Evolutionary conservation across 805 yeast genomes (phyloP).

Genomic region (Monosporozyma siamensis): DNA sequence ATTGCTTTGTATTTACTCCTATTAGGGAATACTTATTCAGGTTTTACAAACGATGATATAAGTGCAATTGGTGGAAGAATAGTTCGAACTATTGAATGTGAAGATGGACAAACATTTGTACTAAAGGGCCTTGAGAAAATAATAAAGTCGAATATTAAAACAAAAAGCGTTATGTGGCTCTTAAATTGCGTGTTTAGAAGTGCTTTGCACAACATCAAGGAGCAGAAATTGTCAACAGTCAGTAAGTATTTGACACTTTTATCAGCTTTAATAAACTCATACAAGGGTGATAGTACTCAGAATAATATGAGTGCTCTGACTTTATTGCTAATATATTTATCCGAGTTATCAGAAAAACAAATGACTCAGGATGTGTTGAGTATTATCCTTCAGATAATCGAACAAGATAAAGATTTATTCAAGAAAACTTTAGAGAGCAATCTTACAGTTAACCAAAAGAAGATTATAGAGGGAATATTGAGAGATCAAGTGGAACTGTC

Average conservation of each 20-base stretch:
- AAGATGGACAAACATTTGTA: slow-evolving; percentile 34
- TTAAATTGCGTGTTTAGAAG: background rate
- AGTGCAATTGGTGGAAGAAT: slow-evolving; percentile 31
- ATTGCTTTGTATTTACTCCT: slow-evolving; percentile 38
- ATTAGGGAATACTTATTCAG: slow-evolving; percentile 29
- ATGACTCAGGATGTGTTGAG: background rate
- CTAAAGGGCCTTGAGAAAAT: slow-evolving; percentile 58
- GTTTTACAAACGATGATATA: slow-evolving; percentile 31
- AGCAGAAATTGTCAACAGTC: background rate
- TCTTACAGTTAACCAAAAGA: background rate
- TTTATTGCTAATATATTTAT: background rate
- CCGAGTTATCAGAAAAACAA: background rate
- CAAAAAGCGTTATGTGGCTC: no score
- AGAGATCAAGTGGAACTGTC: slow-evolving; percentile 29
- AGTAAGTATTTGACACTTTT: background rate
- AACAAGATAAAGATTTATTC: background rate
- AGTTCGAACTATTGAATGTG: slow-evolving; percentile 29
- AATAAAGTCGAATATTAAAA: slow-evolving; percentile 25
- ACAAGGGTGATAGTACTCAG: background rate
- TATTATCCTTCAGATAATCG: background rate
- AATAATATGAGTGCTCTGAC: background rate
- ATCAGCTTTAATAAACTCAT: background rate
- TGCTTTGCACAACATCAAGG: no score
- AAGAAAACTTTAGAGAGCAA: background rate
- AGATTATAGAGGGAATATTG: slow-evolving; percentile 13